Conservation (phyloP, 176 grass and related monocot genomes). For the Sorghum bicolor region DNA sequence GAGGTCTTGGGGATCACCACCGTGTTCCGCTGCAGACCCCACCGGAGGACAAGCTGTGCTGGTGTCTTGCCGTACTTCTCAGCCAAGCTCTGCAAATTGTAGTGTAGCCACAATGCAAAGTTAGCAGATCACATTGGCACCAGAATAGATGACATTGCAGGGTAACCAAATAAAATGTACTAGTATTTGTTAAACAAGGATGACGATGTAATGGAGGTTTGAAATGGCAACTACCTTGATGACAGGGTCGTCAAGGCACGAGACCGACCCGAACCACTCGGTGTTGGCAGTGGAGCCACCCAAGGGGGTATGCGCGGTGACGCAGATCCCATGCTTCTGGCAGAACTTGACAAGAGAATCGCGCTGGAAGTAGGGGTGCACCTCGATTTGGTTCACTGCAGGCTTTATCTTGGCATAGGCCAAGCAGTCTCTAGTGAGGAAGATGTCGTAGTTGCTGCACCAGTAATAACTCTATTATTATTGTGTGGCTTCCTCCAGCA, state of each 20-base stretch:
- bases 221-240: slow-evolving; percentile 60
- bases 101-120: neutral
- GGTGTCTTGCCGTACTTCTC: slow-evolving; percentile 74
- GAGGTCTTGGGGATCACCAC: slow-evolving; percentile 92
- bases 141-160: neutral
- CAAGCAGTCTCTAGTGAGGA: slow-evolving; percentile 82
- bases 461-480: neutral
- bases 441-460: slow-evolving; percentile 97
- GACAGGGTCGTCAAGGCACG: slow-evolving; percentile 76
- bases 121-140: neutral
- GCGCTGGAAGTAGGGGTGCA: slow-evolving; percentile 87
- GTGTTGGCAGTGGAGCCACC: slow-evolving; percentile 78
- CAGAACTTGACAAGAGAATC: slow-evolving; percentile 94
- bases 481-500: neutral
- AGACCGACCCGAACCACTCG: slow-evolving; percentile 75
- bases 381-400: slow-evolving; percentile 89
- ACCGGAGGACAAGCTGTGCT: slow-evolving; percentile 61
- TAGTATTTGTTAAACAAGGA: neutral
- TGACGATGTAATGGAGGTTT: neutral
- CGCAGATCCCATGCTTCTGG: slow-evolving; percentile 84
- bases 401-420: slow-evolving; percentile 95
- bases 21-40: slow-evolving; percentile 90
- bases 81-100: slow-evolving; percentile 52
- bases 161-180: too few species aligned
- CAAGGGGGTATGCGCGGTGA: slow-evolving; percentile 86